A percentile compares a stretch with the other conserved stretches of the same genome.
Conservation (phyloP, 2,329 filamentous ascomycete genomes). For the Triangularia verruculosa region DNA sequence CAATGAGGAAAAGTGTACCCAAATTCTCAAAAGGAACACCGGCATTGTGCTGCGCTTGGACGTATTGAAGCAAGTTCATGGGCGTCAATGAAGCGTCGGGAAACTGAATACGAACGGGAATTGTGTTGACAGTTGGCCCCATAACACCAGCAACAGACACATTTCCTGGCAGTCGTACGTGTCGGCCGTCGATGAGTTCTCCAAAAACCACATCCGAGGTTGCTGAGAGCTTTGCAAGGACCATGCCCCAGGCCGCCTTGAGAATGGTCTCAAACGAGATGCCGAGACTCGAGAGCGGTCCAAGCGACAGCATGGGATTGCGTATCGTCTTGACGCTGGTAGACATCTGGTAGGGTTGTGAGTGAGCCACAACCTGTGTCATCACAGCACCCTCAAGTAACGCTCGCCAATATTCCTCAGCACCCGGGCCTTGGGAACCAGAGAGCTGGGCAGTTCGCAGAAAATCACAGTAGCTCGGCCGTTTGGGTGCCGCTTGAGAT, state of each 20-base stretch:
- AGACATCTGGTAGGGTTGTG: slow-evolving; percentile 40
- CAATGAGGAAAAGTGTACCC: slow-evolving; percentile 50
- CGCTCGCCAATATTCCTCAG: slow-evolving; percentile 45
- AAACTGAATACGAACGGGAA: slow-evolving; percentile 49
- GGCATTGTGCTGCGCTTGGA: slow-evolving; percentile 49
- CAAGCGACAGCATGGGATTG: slow-evolving; percentile 39
- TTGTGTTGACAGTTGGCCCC: slow-evolving; percentile 44
- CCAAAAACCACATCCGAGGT: slow-evolving; percentile 55
- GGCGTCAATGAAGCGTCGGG: slow-evolving; percentile 44
- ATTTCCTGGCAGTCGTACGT: slow-evolving; percentile 39
- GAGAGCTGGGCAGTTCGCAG: slow-evolving; percentile 40
- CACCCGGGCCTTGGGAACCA: slow-evolving; percentile 33
- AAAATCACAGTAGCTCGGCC: slow-evolving; percentile 49
- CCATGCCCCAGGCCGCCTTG: slow-evolving; percentile 57
- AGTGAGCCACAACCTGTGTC: slow-evolving; percentile 45
- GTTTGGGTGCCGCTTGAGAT: slow-evolving; percentile 32
- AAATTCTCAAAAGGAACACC: slow-evolving; percentile 50
- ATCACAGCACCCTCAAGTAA: slow-evolving; percentile 46
- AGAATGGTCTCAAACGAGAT: slow-evolving; percentile 52
- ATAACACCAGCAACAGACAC: slow-evolving; percentile 56
- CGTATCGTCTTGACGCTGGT: slow-evolving; percentile 40
- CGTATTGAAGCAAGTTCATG: slow-evolving; percentile 45
- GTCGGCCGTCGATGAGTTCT: slow-evolving; percentile 49
- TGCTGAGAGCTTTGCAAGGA: slow-evolving; percentile 49
- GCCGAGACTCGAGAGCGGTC: slow-evolving; percentile 41